Evolutionary conservation across 2,329 filamentous ascomycete species (phyloP).

Genomic region (Dryadomyces quercivorus): DNA sequence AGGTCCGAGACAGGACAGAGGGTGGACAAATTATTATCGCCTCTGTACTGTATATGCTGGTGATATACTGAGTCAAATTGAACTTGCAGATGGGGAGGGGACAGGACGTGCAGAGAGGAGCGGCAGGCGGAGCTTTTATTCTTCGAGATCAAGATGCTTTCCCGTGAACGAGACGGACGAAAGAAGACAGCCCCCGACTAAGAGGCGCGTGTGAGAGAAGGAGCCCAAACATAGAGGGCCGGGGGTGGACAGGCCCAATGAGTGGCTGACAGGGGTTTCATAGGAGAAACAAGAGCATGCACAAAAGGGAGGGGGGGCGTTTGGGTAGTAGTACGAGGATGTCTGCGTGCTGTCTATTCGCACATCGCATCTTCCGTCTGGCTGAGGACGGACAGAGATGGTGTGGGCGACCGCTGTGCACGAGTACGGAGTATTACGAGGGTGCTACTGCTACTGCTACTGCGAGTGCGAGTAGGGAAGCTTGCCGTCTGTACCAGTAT

Average conservation of each 20-base stretch:
- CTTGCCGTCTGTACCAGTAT: not conserved
- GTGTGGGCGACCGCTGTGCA: not conserved
- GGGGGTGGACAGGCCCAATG: slow-evolving; percentile 1
- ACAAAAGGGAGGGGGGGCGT: not conserved
- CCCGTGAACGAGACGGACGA: not conserved
- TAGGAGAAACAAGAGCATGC: not conserved
- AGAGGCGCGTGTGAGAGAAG: not conserved
- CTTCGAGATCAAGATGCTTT: not conserved
- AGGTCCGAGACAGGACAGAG: not conserved
- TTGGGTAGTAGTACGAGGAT: not conserved
- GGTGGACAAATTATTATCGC: not conserved
- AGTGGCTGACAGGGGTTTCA: slow-evolving; percentile 4
- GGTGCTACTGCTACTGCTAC: not conserved
- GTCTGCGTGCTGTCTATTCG: not conserved
- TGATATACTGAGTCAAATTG: not conserved
- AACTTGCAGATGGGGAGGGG: not conserved
- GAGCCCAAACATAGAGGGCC: not conserved
- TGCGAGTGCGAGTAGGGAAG: not conserved
- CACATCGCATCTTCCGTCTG: not conserved
- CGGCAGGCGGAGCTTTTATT: not conserved
- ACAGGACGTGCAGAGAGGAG: not conserved
- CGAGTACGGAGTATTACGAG: not conserved
- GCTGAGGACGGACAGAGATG: not conserved
- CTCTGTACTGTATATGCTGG: not conserved
- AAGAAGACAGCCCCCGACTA: not conserved